phyloP scores from a whole-genome alignment of 2,329 filamentous ascomycete species.

The Piedraia hortae region DNA sequence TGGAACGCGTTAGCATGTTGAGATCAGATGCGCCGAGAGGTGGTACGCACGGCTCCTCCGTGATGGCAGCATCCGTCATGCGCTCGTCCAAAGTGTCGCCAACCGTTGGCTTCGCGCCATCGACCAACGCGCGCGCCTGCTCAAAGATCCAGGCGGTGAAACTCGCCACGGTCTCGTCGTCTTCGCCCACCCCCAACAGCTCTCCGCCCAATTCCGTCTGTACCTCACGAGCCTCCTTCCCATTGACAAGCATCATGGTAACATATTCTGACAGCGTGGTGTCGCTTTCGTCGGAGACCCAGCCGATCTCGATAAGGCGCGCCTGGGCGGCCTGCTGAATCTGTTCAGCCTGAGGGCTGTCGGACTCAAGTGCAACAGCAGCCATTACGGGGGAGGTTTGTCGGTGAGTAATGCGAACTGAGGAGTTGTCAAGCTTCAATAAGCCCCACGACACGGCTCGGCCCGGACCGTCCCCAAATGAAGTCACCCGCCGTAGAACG shows the following conservation, averaged over 20 bases:
- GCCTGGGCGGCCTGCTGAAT: constrained; percentile 62
- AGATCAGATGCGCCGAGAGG: constrained; percentile 22
- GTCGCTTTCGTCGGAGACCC: constrained; percentile 59
- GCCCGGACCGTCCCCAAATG: too few species aligned
- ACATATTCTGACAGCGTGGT: constrained; percentile 84
- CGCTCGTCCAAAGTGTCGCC: constrained; percentile 20
- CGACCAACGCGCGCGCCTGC: constrained; percentile 3
- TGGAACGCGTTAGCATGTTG: constrained; percentile 2
- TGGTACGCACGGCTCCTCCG: not conserved
- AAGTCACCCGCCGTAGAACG: too few species aligned
- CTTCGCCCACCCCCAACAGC: constrained; percentile 52
- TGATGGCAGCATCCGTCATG: constrained; percentile 1
- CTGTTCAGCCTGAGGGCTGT: constrained; percentile 61
- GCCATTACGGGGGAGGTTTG: constrained; percentile 41
- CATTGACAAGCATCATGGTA: constrained; percentile 86
- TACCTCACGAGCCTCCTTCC: constrained; percentile 76
- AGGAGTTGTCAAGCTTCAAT: too few species aligned
- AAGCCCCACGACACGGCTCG: too few species aligned
- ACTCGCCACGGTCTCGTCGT: constrained; percentile 54
- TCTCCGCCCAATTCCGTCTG: constrained; percentile 69
- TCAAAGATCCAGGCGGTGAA: constrained; percentile 90
- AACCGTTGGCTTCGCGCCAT: constrained; percentile 43
- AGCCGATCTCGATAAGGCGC: constrained; percentile 78
- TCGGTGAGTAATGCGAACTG: too few species aligned
- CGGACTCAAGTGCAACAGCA: constrained; percentile 33